Evolutionary conservation across 768 basidiomycete genomes (phyloP), one percentile per base, ranked within the genome.

Genomic region (Termitomyces sp.): DNA sequence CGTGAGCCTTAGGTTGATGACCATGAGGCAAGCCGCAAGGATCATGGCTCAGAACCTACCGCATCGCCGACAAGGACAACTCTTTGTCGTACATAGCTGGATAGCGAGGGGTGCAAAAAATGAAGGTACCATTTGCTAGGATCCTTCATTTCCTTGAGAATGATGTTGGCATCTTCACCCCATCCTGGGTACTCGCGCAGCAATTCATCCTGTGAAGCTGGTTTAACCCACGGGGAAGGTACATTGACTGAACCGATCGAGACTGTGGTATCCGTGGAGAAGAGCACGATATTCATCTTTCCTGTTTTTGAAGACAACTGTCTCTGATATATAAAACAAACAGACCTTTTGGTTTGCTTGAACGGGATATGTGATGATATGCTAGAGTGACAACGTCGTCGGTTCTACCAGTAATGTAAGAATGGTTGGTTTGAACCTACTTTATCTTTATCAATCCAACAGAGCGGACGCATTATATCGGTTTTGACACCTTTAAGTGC

Each of bases 81-180:
- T n/a, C 69, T 70, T 1, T 74, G 76, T 22, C 68, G 72, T 27
- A 77, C 69, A 58, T 71, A 84, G 13, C 62, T 73, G 16, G 68
- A 49, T 18, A 84, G 68, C 5, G 75, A 76, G 1, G 79, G 81
- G 46, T 74, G 60, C 20, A 83, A 52, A 7, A 72, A 67, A 49
- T 83, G 82, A 39, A 85, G 75, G 29, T 65, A 71, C 83, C 82
- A 84, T 65, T 76, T 79, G 48, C 70, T 80, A 2, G 77, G 73
- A 15, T 69, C 68, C 47, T 73, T 68, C 45, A 81, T 66, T 55
- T 77, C 73, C 15, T 71, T 62, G 0, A 83, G 62, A 15, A 83
- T 67, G 5, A 60, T 64, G 44, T 58, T 64, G 5, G 69, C 76
- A 54, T 83, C 80, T 7, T 63, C 61, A 5, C 81, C 82, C 72